Evolutionary conservation across 2,329 filamentous ascomycete genomes (phyloP), one percentile per base, ranked within the genome.

Genomic region (Penicillium capsulatum): DNA sequence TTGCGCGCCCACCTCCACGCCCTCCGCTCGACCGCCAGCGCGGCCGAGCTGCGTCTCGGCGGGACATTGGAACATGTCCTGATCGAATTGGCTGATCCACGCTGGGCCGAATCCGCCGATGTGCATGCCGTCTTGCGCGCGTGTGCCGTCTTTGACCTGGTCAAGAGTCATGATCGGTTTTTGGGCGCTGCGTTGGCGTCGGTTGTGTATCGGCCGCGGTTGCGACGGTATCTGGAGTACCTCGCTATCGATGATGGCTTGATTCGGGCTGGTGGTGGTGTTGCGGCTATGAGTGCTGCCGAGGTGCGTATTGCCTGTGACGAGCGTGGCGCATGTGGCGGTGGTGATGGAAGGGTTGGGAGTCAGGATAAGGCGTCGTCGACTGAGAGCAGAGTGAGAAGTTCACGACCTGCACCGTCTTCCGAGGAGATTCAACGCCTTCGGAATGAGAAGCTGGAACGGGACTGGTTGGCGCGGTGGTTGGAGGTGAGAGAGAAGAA

Each of bases 271-370:
- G 76, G 78, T 32, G 85, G 84, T 1, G 84, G 82, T 0, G 73
- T 77, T 4, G 49, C 58, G 3, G 74, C 66, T 15, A 67, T 94
- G 52, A 74, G 75, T 48, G 65, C 65, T 6, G 75, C 77, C 27
- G 87, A 94, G 69, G 67, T 89, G 14, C 67, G 69, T 44, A 74
- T 87, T 43, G 86, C 86, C 10, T 84, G 84, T 54, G 73, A 79
- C 41, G 84, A 88, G 48, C 74, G 84, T 10, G 86, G 83, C 3
- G 64, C 63, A 17, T 22, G 19, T 22, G 9, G 19, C 19, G 57
- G 61, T n/a, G 64, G 63, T 40, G 49, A 63, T 14, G 47, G 30
- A 56, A 47, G 7, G 19, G 34, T 24, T 36, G 38, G 22, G 42
- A 44, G 14, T 53, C 39, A 6, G 2, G 51, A 44, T 36, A 50